phyloP scores from a whole-genome alignment of 2,329 filamentous ascomycete genomes.

The Fusarium duplospermum region DNA sequence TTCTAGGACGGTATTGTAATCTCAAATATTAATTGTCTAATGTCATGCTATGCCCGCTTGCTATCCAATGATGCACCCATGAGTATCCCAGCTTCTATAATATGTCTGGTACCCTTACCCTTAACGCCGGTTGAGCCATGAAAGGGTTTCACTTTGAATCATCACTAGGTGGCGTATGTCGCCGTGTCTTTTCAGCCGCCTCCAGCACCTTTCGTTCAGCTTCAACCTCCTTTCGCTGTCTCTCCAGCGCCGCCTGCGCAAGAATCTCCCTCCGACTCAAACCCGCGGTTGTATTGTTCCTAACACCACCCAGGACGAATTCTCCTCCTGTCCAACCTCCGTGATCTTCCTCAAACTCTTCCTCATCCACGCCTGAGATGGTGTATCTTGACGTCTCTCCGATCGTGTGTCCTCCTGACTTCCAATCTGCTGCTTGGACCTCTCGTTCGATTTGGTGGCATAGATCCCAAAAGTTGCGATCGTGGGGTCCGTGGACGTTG shows the following conservation, averaged over 20 bases:
- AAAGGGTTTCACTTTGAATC: constrained; percentile 38
- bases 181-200: constrained; percentile 45
- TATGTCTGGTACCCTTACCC: not conserved
- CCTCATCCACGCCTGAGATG: constrained; percentile 62
- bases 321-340: constrained; percentile 84
- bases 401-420: constrained; percentile 73
- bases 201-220: constrained; percentile 48
- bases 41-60: not conserved
- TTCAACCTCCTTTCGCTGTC: constrained; percentile 49
- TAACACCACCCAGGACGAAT: constrained; percentile 74
- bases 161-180: constrained; percentile 31
- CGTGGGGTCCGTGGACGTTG: constrained; percentile 87
- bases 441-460: constrained; percentile 89
- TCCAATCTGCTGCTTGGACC: constrained; percentile 85
- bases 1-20: not conserved
- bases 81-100: constrained; percentile 23
- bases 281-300: constrained; percentile 58
- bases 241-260: constrained; percentile 61
- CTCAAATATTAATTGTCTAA: not conserved
- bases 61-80: constrained; percentile 14
- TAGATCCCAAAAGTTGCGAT: constrained; percentile 89
- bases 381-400: constrained; percentile 73
- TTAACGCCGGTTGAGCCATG: not conserved
- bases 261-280: constrained; percentile 79
- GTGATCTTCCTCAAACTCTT: constrained; percentile 71